A percentile compares a stretch with the other conserved stretches of the same genome.
Evolutionary conservation across 352 stramenopile species (phyloP).

Genomic region (Hyaloperonospora arabidopsidis): DNA sequence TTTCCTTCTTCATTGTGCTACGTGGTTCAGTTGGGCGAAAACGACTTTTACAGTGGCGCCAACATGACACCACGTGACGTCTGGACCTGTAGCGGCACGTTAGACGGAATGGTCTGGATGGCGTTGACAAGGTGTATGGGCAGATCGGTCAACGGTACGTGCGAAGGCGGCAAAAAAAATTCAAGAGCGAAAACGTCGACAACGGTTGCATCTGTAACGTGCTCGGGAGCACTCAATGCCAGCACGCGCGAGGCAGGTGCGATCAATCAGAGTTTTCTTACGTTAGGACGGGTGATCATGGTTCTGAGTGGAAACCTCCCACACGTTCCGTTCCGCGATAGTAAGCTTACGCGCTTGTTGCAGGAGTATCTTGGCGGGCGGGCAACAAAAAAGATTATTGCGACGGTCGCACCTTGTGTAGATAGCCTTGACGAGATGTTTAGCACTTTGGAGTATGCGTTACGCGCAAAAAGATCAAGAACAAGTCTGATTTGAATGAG

Average conservation of each 20-base stretch:
- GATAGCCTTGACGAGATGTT: slow-evolving; percentile 95
- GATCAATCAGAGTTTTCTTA: slow-evolving; percentile 78
- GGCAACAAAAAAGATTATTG: slow-evolving; percentile 95
- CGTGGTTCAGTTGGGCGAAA: too few species aligned
- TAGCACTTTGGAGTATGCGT: slow-evolving; percentile 93
- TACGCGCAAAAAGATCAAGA: slow-evolving; percentile 95
- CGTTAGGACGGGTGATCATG: slow-evolving; percentile 80
- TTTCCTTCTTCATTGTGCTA: too few species aligned
- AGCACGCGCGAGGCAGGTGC: slow-evolving; percentile 87
- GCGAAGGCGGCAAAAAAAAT: too few species aligned
- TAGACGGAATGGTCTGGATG: too few species aligned
- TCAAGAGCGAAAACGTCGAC: too few species aligned
- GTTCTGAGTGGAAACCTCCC: slow-evolving; percentile 80
- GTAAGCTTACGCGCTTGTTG: slow-evolving; percentile 87
- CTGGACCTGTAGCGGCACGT: too few species aligned
- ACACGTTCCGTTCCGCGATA: slow-evolving; percentile 88
- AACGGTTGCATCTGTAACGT: too few species aligned
- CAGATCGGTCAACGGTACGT: too few species aligned
- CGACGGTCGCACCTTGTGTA: slow-evolving; percentile 90
- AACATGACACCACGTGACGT: too few species aligned
- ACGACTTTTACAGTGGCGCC: too few species aligned
- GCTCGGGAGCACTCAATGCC: slow-evolving; percentile 84
- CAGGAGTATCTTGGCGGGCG: slow-evolving; percentile 92
- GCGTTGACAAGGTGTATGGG: too few species aligned
- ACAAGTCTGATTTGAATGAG: slow-evolving; percentile 93